Evolutionary conservation across 192 early-diverging fungal species (phyloP), one percentile per base, ranked within the genome.

Genomic region (Coemansia sp.): DNA sequence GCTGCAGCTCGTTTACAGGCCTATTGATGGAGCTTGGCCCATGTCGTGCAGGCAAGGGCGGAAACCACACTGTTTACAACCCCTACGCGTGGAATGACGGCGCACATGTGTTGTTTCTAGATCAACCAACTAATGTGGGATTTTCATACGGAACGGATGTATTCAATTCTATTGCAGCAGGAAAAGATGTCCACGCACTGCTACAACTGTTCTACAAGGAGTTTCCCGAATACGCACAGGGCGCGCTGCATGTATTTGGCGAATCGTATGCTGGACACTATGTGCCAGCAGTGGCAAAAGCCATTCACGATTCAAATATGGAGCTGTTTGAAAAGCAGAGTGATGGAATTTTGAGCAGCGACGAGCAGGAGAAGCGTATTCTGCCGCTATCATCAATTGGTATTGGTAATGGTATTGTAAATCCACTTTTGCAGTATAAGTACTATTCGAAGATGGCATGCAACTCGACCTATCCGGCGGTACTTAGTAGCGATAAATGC

Each of bases 361-460:
- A 25, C 7, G 26, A 18, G 5, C 24, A 24, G 14, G 14, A n/a
- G 14, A 9, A 14, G 10, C 50, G 28, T 12, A 3, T 56, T 53
- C 86, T 95, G 59, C 84, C 88, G 24, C 83, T 93, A 58, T 85
- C 80, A 25, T 85, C 87, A 14, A 73, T 94, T 54, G 75, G 88
- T 32, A 90, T 97, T 51, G 94, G 96, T 19, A 96, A 98, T 73
- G 94, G 96, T n/a, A 62, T 92, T 49, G 90, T 92, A 8, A 89
- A 98, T 56, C 86, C 90, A 49, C 72, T 86, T 52, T 71, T 87
- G 18, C 96, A 98, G 80, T 92, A 88, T 68, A 83, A 86, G 64
- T 85, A 90, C 58, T 92, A 92, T 65, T 76, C 88, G 2, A 84
- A 83, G 26, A 88, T 87, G 82, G 86, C 85, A 1, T 91, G 86